Base-by-base conservation (phyloP, 345 rosid species). In the Laguncularia racemosa region DNA sequence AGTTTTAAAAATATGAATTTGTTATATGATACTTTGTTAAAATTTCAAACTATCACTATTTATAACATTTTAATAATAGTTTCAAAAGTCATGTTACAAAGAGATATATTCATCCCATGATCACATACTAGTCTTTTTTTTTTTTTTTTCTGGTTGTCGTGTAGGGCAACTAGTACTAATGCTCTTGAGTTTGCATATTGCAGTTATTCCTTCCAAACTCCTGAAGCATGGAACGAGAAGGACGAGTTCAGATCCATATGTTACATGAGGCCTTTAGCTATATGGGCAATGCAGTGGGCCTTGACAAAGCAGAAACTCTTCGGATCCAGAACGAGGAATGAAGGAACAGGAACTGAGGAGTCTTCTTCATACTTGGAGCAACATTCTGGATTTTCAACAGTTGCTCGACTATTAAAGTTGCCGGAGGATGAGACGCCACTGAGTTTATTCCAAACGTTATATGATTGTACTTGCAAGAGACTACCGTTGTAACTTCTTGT, bases 211-310 rank as follows among this genome's bases (percentile, higher is more conserved):
- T 87, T 87, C 55, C 95, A 87, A 74, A 75, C 81, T 44, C 95
- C 95, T 14, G 95, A 87, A 71, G 77, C 71, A 13, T 84, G 95
- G 95, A 82, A 66, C 71, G 70, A 64, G 0, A 54, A 67, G 8
- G 91, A 80, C 2, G 60, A 77, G 49, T 87, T 55, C 44, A 74
- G 95, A 46, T 80, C 82, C 23, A 71, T 84, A 0, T 78, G 95
- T 68, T 87, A 87, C 70, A 87, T 87, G 95, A 54, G 95, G 43
- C 95, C 95, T 0, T 64, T 87, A 69, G 89, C 95, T 38, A 82
- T 87, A 70, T 87, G 91, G 95, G 91, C 67, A 16, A 87, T 84
- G 76, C 95, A 87, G 16, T 82, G 89, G 86, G 91, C 91, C 52
- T 61, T 80, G 64, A 69, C 82, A 53, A 80, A 68, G 75, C 84